Percentiles rank a stretch among this genome's conserved stretches.
Conservation (phyloP, 139 green algal genomes). For the Volvox reticuliferus region DNA sequence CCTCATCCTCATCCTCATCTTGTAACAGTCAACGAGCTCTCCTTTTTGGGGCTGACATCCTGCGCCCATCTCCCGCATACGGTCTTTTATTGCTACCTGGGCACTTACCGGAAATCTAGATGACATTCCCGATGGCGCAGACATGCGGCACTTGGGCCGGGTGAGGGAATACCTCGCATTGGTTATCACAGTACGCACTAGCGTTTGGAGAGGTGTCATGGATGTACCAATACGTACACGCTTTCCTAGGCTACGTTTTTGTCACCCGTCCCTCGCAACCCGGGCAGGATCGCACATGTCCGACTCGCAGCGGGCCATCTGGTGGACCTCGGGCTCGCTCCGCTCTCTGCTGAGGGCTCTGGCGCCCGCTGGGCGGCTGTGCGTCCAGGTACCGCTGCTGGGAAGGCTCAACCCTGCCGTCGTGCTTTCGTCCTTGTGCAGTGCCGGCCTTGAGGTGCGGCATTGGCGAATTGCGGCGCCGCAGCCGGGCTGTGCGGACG, state of each 20-base stretch:
- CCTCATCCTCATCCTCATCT: too few relatives aligned
- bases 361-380: constrained; percentile 56
- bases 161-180: too few relatives aligned
- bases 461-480: constrained; percentile 9
- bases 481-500: constrained; percentile 4
- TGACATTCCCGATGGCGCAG: too few relatives aligned
- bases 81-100: too few relatives aligned
- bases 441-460: not conserved
- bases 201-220: too few relatives aligned
- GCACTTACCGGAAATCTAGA: too few relatives aligned
- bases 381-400: constrained; percentile 48
- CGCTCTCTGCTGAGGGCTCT: constrained; percentile 55
- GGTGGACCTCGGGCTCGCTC: constrained; percentile 36
- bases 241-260: not conserved
- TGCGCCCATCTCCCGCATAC: too few relatives aligned
- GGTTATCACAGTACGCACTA: too few relatives aligned
- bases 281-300: constrained; percentile 1
- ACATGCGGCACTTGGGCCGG: too few relatives aligned
- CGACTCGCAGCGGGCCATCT: not conserved
- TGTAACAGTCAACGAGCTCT: too few relatives aligned
- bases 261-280: not conserved
- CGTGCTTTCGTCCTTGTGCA: not conserved
- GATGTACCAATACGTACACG: too few relatives aligned
- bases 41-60: too few relatives aligned
- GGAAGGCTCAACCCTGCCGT: constrained; percentile 12